Percentiles rank a stretch among this genome's conserved stretches.
Conservation (phyloP, 257 asterid genomes). For the Solanum habrochaites region DNA sequence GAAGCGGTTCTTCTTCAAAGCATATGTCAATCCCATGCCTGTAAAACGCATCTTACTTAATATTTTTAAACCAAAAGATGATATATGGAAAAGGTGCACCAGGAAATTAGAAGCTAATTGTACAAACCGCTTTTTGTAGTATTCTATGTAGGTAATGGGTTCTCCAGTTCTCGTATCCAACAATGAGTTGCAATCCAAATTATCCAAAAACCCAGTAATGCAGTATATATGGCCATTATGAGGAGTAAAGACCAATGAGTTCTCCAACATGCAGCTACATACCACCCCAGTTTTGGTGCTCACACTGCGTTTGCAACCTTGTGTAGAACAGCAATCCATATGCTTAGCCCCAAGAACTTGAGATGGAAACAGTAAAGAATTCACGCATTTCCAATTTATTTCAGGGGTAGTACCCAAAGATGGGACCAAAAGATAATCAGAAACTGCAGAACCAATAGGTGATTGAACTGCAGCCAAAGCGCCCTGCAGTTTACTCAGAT, state of each 20-base stretch:
- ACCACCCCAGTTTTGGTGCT: constrained; percentile 38
- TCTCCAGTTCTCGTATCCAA: constrained; percentile 27
- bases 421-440: constrained; percentile 68
- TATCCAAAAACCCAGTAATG: constrained; percentile 29
- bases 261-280: constrained; percentile 47
- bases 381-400: constrained; percentile 50
- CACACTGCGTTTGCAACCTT: constrained; percentile 10
- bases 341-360: constrained; percentile 3
- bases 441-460: constrained; percentile 6
- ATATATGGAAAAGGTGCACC: neutral
- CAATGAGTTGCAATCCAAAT: constrained; percentile 28
- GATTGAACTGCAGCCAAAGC: constrained; percentile 1
- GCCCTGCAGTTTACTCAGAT: constrained; percentile 19
- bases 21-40: constrained; percentile 44
- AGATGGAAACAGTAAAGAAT: constrained; percentile 13
- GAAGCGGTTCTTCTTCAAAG: constrained; percentile 31
- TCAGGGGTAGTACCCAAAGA: constrained; percentile 4
- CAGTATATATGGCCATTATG: constrained; percentile 50
- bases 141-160: constrained; percentile 32
- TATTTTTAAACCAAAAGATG: neutral
- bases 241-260: constrained; percentile 61
- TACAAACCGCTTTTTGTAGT: constrained; percentile 35
- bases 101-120: neutral
- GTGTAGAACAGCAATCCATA: neutral
- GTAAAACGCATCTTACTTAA: constrained; percentile 5